Percentiles rank a stretch among this genome's conserved stretches.
phyloP scores from a whole-genome alignment of 202 grass and related monocot genomes.

The Schoenoplectus tabernaemontani region DNA sequence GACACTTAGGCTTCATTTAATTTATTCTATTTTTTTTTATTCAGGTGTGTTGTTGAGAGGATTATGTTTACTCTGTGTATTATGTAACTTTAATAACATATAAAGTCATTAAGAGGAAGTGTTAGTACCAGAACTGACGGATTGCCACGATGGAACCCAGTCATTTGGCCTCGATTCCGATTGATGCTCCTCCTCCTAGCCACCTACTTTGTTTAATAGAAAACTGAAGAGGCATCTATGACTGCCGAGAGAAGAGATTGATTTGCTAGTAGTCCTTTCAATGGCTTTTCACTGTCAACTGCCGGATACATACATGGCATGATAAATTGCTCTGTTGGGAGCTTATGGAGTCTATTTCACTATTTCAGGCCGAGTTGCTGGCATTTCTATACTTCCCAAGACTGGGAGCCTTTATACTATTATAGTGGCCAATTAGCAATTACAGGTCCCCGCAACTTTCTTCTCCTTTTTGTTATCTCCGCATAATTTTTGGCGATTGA shows the following conservation, averaged over 20 bases:
- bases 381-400: background rate
- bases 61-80: background rate
- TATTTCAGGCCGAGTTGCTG: background rate
- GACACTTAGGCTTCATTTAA: background rate
- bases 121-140: background rate
- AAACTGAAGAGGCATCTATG: background rate
- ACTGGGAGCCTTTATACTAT: too few relatives aligned
- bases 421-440: too few relatives aligned
- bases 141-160: background rate
- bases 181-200: background rate
- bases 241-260: background rate
- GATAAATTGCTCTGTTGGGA: background rate
- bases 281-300: background rate
- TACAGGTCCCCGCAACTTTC: background rate
- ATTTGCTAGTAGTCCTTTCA: background rate
- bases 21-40: background rate
- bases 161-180: background rate
- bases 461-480: background rate
- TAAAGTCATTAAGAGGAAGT: background rate
- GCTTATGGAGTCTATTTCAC: background rate
- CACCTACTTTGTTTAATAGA: background rate
- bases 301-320: background rate
- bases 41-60: slow-evolving; percentile 10
- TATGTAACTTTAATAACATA: background rate
- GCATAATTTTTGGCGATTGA: background rate